Conservation (phyloP, 2,329 filamentous ascomycete species). For the Xylariaceae sp. region DNA sequence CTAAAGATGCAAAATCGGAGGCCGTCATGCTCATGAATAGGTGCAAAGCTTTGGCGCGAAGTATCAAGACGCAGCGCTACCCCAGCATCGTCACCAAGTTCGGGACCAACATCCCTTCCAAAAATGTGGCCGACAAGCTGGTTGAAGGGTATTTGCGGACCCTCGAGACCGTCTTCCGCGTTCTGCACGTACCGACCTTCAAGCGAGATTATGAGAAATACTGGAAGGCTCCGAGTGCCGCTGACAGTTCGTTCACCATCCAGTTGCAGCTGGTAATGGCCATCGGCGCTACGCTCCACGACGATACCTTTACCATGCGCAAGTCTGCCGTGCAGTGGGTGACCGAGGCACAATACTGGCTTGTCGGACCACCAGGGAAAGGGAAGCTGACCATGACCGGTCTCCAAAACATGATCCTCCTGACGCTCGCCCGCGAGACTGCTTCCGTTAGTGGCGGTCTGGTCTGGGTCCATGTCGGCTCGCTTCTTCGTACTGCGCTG, state of each 20-base stretch:
- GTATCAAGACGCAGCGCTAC: slow-evolving; percentile 37
- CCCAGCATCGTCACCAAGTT: slow-evolving; percentile 34
- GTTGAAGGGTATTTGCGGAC: slow-evolving; percentile 50
- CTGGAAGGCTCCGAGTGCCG: slow-evolving; percentile 39
- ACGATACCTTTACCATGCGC: slow-evolving; percentile 40
- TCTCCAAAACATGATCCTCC: slow-evolving; percentile 48
- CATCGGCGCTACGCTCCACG: slow-evolving; percentile 44
- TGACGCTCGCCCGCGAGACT: slow-evolving; percentile 44
- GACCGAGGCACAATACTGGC: slow-evolving; percentile 47
- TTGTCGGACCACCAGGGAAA: slow-evolving; percentile 43
- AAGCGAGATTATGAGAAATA: slow-evolving; percentile 46
- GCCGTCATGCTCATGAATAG: slow-evolving; percentile 31
- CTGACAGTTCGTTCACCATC: slow-evolving; percentile 42
- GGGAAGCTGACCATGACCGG: slow-evolving; percentile 41
- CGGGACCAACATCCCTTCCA: slow-evolving; percentile 35
- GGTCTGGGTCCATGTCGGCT: slow-evolving; percentile 47
- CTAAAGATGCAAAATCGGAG: slow-evolving; percentile 26
- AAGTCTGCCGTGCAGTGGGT: slow-evolving; percentile 44
- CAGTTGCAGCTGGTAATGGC: slow-evolving; percentile 50
- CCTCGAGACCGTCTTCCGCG: slow-evolving; percentile 50
- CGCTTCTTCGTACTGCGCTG: slow-evolving; percentile 48
- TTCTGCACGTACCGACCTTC: slow-evolving; percentile 55
- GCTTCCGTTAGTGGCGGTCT: slow-evolving; percentile 45
- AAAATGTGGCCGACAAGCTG: slow-evolving; percentile 43
- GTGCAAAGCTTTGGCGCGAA: slow-evolving; percentile 38